A percentile compares a stretch with the other conserved stretches of the same genome.
phyloP scores from a whole-genome alignment of 768 basidiomycete genomes.

The Russula compacta region DNA sequence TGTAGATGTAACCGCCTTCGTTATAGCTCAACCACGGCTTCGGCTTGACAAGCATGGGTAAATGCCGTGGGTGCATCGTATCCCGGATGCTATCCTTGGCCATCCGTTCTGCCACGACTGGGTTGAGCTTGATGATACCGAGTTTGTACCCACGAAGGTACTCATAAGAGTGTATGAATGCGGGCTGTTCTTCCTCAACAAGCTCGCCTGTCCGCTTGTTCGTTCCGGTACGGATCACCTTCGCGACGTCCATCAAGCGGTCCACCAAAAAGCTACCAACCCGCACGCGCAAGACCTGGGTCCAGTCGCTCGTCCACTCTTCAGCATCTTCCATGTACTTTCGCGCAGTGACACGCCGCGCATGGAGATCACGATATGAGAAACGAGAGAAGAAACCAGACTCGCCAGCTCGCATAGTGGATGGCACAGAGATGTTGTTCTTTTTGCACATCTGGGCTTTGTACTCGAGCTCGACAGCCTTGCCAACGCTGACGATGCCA shows the following conservation, averaged over 20 bases:
- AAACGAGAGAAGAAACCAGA: slow-evolving; percentile 45
- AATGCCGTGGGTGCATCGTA: slow-evolving; percentile 82
- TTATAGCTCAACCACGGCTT: slow-evolving; percentile 75
- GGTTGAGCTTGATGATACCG: slow-evolving; percentile 86
- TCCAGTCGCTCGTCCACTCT: slow-evolving; percentile 77
- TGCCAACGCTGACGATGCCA: slow-evolving; percentile 70
- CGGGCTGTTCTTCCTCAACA: slow-evolving; percentile 76
- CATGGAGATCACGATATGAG: slow-evolving; percentile 53
- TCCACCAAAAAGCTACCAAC: slow-evolving; percentile 80
- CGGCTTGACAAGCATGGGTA: slow-evolving; percentile 92
- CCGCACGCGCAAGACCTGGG: slow-evolving; percentile 62
- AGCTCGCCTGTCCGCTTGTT: slow-evolving; percentile 51
- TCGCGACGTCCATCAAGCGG: slow-evolving; percentile 75
- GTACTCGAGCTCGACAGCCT: slow-evolving; percentile 84
- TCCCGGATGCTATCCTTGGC: slow-evolving; percentile 62
- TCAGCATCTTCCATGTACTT: slow-evolving; percentile 58
- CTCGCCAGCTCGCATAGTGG: slow-evolving; percentile 23
- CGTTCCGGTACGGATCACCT: slow-evolving; percentile 51
- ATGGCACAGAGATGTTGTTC: slow-evolving; percentile 39
- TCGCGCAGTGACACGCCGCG: slow-evolving; percentile 56
- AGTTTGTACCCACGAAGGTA: slow-evolving; percentile 89
- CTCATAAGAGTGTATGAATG: slow-evolving; percentile 88
- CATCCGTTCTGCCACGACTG: slow-evolving; percentile 65
- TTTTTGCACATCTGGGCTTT: slow-evolving; percentile 71
- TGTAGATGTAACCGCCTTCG: slow-evolving; percentile 78